These are phyloP conservation scores for Sporothrix euskadiensis DNA, from an alignment of 2,329 filamentous ascomycete genomes.

Conservation along the genomic window DNA sequence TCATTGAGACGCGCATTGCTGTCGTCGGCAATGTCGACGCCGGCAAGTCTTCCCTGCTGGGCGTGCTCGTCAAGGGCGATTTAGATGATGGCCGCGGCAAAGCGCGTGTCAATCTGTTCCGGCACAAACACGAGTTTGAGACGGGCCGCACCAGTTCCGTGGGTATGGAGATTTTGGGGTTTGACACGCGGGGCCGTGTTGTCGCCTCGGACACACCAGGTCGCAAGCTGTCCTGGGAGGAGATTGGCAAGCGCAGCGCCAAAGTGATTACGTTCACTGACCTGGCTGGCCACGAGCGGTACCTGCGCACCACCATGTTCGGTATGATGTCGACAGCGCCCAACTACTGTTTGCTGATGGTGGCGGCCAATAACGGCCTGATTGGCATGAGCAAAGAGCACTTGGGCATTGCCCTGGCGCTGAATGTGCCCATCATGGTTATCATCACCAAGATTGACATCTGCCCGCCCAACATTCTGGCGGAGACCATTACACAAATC, in stretches of 20 bases:
- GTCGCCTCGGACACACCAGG: constrained; percentile 80
- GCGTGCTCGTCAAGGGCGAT: constrained; percentile 91
- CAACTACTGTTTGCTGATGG: constrained; percentile 97
- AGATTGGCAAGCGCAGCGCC: constrained; percentile 89
- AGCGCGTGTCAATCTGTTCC: constrained; percentile 91
- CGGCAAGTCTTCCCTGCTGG: constrained; percentile 93
- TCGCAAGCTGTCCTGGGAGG: constrained; percentile 84
- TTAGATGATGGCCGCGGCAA: constrained; percentile 93
- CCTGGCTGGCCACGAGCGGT: constrained; percentile 91
- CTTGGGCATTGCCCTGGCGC: constrained; percentile 85
- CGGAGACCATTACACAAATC: constrained; percentile 89
- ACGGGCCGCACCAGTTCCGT: constrained; percentile 93
- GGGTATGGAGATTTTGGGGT: constrained; percentile 98
- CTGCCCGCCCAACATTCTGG: constrained; percentile 89
- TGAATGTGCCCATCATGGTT: constrained; percentile 98
- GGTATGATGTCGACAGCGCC: constrained; percentile 91
- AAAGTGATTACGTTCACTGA: constrained; percentile 98
- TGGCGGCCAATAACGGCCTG: constrained; percentile 94
- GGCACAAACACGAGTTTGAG: constrained; percentile 97
- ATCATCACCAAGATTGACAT: constrained; percentile 98
- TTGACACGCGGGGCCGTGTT: constrained; percentile 82
- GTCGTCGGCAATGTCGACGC: constrained; percentile 98
- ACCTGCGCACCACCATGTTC: constrained; percentile 94
- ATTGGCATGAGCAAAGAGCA: constrained; percentile 99
- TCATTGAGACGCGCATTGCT: constrained; percentile 93